phyloP scores from a whole-genome alignment of 352 stramenopile genomes.

The Phytophthora palmivora region DNA sequence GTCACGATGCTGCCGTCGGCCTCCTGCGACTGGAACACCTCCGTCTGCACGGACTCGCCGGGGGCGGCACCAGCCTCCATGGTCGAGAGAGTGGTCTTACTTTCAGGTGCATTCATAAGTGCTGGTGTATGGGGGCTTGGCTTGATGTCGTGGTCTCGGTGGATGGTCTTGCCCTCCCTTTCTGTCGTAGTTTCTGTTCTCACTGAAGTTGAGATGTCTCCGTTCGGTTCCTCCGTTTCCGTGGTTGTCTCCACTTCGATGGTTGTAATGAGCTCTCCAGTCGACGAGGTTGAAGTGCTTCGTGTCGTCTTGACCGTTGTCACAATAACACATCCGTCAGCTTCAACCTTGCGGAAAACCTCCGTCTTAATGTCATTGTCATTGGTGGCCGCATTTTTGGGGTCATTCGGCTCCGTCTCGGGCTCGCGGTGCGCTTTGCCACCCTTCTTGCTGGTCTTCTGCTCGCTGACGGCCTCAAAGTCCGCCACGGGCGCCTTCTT shows the following conservation, averaged over 20 bases:
- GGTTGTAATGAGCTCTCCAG: conserved; percentile 12
- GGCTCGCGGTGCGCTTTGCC: conserved; percentile 16
- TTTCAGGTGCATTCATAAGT: not conserved
- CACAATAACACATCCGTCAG: conserved; percentile 17
- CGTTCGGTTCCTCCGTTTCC: conserved; percentile 21
- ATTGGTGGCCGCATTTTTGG: conserved; percentile 11
- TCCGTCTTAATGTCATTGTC: conserved; percentile 26
- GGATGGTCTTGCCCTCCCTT: conserved; percentile 3
- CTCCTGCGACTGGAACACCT: conserved; percentile 28
- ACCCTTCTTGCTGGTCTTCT: conserved; percentile 17
- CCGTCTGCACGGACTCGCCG: conserved; percentile 19
- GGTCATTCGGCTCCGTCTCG: conserved; percentile 29
- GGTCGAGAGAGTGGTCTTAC: too few relatives aligned
- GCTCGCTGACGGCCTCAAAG: conserved; percentile 37
- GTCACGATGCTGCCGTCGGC: conserved; percentile 26
- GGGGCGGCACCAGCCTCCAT: conserved; percentile 1
- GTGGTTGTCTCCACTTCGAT: conserved; percentile 30
- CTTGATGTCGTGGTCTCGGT: conserved; percentile 6
- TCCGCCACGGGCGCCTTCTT: conserved; percentile 23
- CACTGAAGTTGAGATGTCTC: conserved; percentile 22
- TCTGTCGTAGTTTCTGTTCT: conserved; percentile 29
- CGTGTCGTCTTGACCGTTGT: conserved; percentile 30
- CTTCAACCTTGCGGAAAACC: conserved; percentile 22
- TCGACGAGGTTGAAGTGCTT: conserved; percentile 4
- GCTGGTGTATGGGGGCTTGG: not conserved